Conservation (phyloP, 139 green algal species). For the Chlorella sorokiniana region DNA sequence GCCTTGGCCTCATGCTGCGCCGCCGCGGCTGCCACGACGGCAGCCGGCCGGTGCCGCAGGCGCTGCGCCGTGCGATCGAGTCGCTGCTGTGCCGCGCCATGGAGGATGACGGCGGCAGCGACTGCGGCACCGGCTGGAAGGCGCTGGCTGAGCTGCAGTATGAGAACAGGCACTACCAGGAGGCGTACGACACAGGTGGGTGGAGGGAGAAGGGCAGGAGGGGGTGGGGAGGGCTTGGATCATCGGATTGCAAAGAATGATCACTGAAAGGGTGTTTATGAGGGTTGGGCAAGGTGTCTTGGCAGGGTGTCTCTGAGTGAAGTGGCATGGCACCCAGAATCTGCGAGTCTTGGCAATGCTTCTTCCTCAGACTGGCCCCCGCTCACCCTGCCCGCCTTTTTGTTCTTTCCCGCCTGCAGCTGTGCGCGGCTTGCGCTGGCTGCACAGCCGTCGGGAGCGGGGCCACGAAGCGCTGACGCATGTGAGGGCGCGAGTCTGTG, state of each 20-base stretch:
- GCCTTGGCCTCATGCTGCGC: slow-evolving; percentile 60
- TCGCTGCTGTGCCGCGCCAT: slow-evolving; percentile 45
- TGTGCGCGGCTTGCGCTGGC: slow-evolving; percentile 34
- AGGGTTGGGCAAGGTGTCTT: too few species aligned
- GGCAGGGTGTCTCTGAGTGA: too few species aligned
- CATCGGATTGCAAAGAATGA: background rate
- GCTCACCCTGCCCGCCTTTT: background rate
- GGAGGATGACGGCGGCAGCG: slow-evolving; percentile 21
- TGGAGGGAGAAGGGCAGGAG: background rate
- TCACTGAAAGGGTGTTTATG: background rate
- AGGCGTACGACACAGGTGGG: slow-evolving; percentile 41
- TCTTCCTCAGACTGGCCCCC: background rate
- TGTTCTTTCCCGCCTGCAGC: background rate
- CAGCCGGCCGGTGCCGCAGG: slow-evolving; percentile 34
- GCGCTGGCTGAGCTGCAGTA: slow-evolving; percentile 68
- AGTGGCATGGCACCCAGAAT: background rate
- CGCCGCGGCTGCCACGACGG: slow-evolving; percentile 39
- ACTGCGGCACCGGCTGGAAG: slow-evolving; percentile 59
- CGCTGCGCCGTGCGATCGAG: slow-evolving; percentile 35
- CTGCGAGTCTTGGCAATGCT: background rate
- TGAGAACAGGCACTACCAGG: slow-evolving; percentile 54
- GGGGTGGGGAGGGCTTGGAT: background rate
- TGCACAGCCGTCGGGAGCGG: slow-evolving; percentile 36
- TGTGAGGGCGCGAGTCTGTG: slow-evolving; percentile 10
- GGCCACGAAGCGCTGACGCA: slow-evolving; percentile 63